phyloP scores from a whole-genome alignment of 73 alveolate species.

The Paramecium biaurelia region DNA sequence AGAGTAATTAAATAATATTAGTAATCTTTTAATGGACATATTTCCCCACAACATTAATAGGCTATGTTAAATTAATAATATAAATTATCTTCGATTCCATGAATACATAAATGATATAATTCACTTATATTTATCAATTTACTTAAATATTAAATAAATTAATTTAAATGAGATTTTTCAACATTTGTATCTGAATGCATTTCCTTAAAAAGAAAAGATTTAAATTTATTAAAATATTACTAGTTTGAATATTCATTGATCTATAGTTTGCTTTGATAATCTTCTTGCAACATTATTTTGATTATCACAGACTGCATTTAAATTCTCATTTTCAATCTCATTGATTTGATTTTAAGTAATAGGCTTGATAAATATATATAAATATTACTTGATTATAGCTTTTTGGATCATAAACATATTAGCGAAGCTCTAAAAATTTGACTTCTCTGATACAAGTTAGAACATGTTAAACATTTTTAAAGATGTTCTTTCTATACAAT shows the following conservation, averaged over 20 bases:
- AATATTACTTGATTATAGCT: not conserved
- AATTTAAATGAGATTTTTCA: not conserved
- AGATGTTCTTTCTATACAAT: not conserved
- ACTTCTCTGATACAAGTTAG: conserved; percentile 27
- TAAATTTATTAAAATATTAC: not conserved
- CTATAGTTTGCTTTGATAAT: not conserved
- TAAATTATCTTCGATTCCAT: not conserved
- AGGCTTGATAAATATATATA: not conserved
- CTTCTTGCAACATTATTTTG: not conserved
- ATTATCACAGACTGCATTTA: not conserved
- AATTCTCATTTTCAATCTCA: not conserved
- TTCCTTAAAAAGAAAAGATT: not conserved
- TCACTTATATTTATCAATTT: not conserved
- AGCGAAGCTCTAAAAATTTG: not conserved
- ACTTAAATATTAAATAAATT: not conserved
- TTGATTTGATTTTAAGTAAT: not conserved
- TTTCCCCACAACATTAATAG: not conserved
- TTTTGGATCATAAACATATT: conserved; percentile 1
- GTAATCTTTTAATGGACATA: not conserved
- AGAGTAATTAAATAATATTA: not conserved
- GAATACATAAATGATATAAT: not conserved
- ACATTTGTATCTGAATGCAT: not conserved
- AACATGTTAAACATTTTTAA: conserved; percentile 5
- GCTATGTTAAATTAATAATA: not conserved
- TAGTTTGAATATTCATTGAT: not conserved